A percentile compares a stretch with the other conserved stretches of the same genome.
Evolutionary conservation across 2,329 filamentous ascomycete genomes (phyloP).

Genomic region (Calonectria pauciramosa): DNA sequence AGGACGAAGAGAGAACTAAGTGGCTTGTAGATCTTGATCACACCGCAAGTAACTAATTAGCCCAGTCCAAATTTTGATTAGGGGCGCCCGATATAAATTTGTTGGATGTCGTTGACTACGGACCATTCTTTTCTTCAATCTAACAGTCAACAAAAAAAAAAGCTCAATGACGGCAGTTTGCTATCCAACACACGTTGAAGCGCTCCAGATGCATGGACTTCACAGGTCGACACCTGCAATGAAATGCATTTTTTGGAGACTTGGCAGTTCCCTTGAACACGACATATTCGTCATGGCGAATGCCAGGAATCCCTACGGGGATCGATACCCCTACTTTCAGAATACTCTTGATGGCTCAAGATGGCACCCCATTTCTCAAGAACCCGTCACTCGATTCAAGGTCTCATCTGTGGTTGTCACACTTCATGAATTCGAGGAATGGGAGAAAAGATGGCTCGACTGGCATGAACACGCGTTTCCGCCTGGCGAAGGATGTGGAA

Average conservation of each 20-base stretch:
- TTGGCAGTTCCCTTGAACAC: slow-evolving; percentile 24
- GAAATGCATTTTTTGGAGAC: slow-evolving; percentile 10
- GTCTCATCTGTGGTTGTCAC: not conserved
- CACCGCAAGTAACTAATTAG: no score
- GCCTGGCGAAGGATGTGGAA: not conserved
- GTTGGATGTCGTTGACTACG: no score
- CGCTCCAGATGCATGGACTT: no score
- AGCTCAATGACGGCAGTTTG: no score
- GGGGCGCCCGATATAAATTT: no score
- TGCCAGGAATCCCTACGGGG: slow-evolving; percentile 15
- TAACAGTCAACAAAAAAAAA: no score
- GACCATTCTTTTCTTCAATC: no score
- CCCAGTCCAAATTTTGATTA: no score
- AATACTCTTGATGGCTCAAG: not conserved
- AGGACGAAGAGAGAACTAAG: no score
- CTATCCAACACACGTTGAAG: no score
- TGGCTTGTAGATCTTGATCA: no score
- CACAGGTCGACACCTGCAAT: no score
- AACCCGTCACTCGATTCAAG: slow-evolving; percentile 9
- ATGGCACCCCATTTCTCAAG: slow-evolving; percentile 33
- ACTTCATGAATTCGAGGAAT: not conserved
- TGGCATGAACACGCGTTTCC: not conserved
- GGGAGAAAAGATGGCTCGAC: not conserved
- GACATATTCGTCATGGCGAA: slow-evolving; percentile 25
- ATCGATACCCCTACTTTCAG: slow-evolving; percentile 25